Conservation (phyloP, 2,329 filamentous ascomycete species). For the Fusarium longipes region DNA sequence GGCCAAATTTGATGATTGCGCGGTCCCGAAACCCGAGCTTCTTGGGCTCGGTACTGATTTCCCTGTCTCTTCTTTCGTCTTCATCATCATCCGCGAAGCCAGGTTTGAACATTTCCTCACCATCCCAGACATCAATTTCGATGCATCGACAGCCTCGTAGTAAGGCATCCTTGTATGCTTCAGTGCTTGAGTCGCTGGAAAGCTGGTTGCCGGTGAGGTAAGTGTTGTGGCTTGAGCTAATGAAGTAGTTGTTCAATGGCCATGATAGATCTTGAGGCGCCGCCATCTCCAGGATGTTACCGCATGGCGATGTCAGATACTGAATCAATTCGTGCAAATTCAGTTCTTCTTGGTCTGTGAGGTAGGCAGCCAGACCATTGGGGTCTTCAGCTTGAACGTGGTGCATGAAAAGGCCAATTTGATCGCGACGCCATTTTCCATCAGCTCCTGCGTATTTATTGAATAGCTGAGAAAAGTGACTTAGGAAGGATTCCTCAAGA, state of each 20-base stretch:
- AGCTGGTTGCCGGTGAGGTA: conserved; percentile 89
- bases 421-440: conserved; percentile 1
- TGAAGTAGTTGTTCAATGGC: conserved; percentile 88
- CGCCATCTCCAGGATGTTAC: conserved; percentile 12
- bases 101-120: conserved; percentile 60
- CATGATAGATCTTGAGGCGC: conserved; percentile 65
- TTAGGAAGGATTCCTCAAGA: conserved; percentile 4
- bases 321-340: background rate
- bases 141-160: conserved; percentile 85
- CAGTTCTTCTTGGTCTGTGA: background rate
- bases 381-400: conserved; percentile 14
- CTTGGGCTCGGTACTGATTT: background rate
- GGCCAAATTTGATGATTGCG: background rate
- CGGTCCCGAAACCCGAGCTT: background rate
- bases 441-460: conserved; percentile 7
- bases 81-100: background rate
- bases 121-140: conserved; percentile 95
- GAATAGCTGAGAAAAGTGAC: background rate
- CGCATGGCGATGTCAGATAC: conserved; percentile 18
- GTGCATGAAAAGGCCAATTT: conserved; percentile 15
- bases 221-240: conserved; percentile 94
- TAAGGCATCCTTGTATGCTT: conserved; percentile 82
- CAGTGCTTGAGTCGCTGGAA: conserved; percentile 77
- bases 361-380: conserved; percentile 7
- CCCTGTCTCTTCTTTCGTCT: rapidly evolving